These are phyloP conservation scores for Bisporella sp. DNA, from an alignment of 2,329 filamentous ascomycete genomes.

Conservation along the genomic window DNA sequence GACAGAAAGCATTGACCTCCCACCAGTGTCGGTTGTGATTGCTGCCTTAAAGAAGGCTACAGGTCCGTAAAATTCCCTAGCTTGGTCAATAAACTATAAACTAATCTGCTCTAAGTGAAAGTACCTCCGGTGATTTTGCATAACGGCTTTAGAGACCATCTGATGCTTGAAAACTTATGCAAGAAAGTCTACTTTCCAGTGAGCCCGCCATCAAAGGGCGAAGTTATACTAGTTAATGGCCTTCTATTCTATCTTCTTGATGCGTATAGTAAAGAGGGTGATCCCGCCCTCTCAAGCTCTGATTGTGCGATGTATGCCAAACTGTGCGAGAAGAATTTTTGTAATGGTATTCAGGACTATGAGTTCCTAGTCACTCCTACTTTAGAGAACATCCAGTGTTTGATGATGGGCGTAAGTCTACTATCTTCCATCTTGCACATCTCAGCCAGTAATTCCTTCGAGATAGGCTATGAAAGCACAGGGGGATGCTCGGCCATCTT, in stretches of 20 bases:
- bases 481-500: constrained; percentile 8
- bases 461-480: constrained; percentile 10
- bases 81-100: not conserved
- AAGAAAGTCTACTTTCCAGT: constrained; percentile 13
- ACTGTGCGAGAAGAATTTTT: constrained; percentile 12
- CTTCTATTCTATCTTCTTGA: constrained; percentile 9
- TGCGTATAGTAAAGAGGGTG: constrained; percentile 2
- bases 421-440: not conserved
- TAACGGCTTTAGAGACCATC: constrained; percentile 8
- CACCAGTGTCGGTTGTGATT: constrained; percentile 7
- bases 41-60: constrained; percentile 4
- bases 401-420: constrained; percentile 11
- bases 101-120: not conserved
- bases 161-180: constrained; percentile 9
- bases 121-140: constrained; percentile 9
- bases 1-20: constrained; percentile 5
- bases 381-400: constrained; percentile 8
- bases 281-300: constrained; percentile 1
- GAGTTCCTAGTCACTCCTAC: constrained; percentile 8
- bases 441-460: not conserved
- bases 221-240: constrained; percentile 9
- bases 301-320: constrained; percentile 6
- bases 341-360: constrained; percentile 7
- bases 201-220: constrained; percentile 6
- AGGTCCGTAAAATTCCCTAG: not conserved